phyloP scores from a whole-genome alignment of 768 basidiomycete species.

The Leccinum uliginosum region DNA sequence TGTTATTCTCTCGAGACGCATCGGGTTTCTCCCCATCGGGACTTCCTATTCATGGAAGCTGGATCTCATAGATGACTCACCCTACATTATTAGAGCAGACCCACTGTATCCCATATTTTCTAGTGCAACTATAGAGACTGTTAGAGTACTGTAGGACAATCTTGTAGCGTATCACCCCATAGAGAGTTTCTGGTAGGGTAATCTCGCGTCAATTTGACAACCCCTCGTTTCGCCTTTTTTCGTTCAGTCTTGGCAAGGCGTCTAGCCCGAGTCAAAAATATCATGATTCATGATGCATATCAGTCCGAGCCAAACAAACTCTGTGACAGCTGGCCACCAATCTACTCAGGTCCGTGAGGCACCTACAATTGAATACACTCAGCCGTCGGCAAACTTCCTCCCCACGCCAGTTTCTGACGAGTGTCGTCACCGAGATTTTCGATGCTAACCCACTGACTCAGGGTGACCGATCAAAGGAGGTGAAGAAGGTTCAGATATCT shows the following conservation, averaged over 20 bases:
- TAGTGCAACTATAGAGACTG: not conserved
- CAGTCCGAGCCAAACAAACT: not conserved
- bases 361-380: not conserved
- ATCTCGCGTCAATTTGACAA: not conserved
- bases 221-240: not conserved
- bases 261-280: not conserved
- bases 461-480: not conserved
- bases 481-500: not conserved
- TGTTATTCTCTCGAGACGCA: constrained; percentile 2
- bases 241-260: not conserved
- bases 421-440: not conserved
- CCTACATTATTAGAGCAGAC: not conserved
- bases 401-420: not conserved
- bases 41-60: constrained; percentile 3
- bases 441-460: not conserved
- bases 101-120: not conserved
- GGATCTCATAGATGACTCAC: not conserved
- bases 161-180: not conserved
- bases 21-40: not conserved
- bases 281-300: not conserved
- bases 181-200: not conserved
- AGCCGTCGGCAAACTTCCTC: not conserved
- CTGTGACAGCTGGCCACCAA: not conserved
- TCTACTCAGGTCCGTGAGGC: not conserved
- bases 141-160: not conserved